phyloP scores from a whole-genome alignment of 2,329 filamentous ascomycete species.

The Pyrenochaeta sp. region DNA sequence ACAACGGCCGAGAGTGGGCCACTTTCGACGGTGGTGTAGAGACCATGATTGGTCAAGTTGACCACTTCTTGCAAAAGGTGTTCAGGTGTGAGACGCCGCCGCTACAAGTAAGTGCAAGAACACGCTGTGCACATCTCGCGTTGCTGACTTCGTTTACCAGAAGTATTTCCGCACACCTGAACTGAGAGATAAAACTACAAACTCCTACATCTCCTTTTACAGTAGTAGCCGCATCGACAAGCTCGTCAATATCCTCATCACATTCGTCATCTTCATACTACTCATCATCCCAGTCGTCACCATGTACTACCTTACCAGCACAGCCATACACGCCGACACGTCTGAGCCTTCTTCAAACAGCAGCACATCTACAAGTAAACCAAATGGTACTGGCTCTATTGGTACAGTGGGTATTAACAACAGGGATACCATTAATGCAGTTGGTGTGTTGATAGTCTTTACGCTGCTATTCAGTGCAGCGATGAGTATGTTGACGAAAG shows the following conservation, averaged over 20 bases:
- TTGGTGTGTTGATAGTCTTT: conserved; percentile 54
- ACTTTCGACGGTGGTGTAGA: conserved; percentile 53
- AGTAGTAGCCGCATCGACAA: conserved; percentile 48
- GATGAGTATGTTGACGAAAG: conserved; percentile 49
- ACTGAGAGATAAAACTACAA: conserved; percentile 47
- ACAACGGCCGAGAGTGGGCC: conserved; percentile 52
- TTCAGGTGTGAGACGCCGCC: conserved; percentile 32
- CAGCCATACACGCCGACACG: conserved; percentile 1
- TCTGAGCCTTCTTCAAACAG: conserved; percentile 1
- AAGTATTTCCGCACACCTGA: conserved; percentile 51
- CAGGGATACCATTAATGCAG: conserved; percentile 49
- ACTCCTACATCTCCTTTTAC: conserved; percentile 48
- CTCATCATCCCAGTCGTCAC: conserved; percentile 52
- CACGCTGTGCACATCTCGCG: neutral
- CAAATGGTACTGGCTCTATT: neutral
- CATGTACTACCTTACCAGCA: conserved; percentile 50
- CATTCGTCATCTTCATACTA: conserved; percentile 53
- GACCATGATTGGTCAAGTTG: conserved; percentile 36
- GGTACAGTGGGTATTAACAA: conserved; percentile 18
- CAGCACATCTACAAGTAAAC: neutral
- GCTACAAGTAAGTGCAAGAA: conserved; percentile 27
- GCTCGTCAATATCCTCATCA: conserved; percentile 54
- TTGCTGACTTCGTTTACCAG: conserved; percentile 22
- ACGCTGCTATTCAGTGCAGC: conserved; percentile 50
- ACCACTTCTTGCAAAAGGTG: conserved; percentile 31